These are phyloP conservation scores for Epichloe brachyelytri DNA, from an alignment of 2,329 filamentous ascomycete genomes.

Conservation along the genomic window DNA sequence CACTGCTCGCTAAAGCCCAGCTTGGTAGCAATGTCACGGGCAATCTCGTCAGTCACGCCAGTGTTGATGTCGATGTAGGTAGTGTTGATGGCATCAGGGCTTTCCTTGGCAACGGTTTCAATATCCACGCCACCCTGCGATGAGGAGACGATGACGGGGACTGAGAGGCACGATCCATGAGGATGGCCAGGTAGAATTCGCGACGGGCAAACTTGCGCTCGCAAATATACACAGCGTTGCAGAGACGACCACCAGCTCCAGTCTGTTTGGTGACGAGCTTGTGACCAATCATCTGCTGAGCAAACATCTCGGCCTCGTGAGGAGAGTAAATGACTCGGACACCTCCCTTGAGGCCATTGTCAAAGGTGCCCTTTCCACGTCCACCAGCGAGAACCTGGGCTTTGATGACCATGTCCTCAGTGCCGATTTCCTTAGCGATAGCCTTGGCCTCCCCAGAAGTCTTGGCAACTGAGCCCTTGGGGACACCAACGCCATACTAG, in stretches of 20 bases:
- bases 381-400: constrained; percentile 96
- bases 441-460: constrained; percentile 78
- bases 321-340: constrained; percentile 98
- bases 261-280: constrained; percentile 99
- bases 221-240: constrained; percentile 96
- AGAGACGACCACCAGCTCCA: constrained; percentile 81
- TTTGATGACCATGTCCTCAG: constrained; percentile 98
- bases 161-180: constrained; percentile 93
- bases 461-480: constrained; percentile 77
- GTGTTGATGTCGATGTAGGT: constrained; percentile 87
- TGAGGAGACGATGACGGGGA: constrained; percentile 88
- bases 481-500: constrained; percentile 89
- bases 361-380: constrained; percentile 93
- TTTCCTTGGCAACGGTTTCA: constrained; percentile 96
- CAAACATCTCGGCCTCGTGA: constrained; percentile 92
- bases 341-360: constrained; percentile 97
- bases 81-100: constrained; percentile 87
- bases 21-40: constrained; percentile 74
- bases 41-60: constrained; percentile 92
- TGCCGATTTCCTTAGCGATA: constrained; percentile 81
- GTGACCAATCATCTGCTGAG: constrained; percentile 98
- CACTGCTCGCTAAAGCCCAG: constrained; percentile 98
- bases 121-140: constrained; percentile 99
- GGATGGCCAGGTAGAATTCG: constrained; percentile 96
- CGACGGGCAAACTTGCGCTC: constrained; percentile 98